Conservation (phyloP, 139 green algal species). For the Deuterostichococcus epilithicus region DNA sequence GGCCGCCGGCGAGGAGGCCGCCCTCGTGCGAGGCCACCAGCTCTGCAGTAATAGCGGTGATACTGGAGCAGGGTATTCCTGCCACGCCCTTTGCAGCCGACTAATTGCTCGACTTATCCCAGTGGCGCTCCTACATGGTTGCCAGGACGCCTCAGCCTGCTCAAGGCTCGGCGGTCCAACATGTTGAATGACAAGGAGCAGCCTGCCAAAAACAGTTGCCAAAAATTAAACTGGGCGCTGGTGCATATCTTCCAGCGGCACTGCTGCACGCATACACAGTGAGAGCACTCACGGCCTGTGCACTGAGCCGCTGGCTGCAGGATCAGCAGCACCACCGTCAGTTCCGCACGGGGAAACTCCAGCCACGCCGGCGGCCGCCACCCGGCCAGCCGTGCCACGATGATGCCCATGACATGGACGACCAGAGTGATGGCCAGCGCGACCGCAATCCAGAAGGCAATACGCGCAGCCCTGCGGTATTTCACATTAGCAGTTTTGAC, state of each 20-base stretch:
- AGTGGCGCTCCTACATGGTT: no score
- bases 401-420: not conserved
- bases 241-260: no score
- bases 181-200: no score
- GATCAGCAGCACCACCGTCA: not conserved
- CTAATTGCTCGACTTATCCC: no score
- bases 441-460: not conserved
- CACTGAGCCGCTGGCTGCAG: not conserved
- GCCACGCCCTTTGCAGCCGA: no score
- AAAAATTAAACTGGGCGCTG: no score
- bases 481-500: no score
- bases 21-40: not conserved
- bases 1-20: not conserved
- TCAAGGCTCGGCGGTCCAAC: no score
- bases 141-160: no score
- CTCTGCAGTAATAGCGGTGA: not conserved
- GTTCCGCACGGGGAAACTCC: not conserved
- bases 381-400: not conserved
- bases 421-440: not conserved
- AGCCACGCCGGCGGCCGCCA: not conserved
- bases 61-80: no score
- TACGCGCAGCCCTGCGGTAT: not conserved
- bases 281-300: not conserved
- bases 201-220: no score
- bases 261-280: not conserved